Evolutionary conservation across 371 early-diverging fungal genomes (phyloP).

Genomic region (Mucor velutinosus): DNA sequence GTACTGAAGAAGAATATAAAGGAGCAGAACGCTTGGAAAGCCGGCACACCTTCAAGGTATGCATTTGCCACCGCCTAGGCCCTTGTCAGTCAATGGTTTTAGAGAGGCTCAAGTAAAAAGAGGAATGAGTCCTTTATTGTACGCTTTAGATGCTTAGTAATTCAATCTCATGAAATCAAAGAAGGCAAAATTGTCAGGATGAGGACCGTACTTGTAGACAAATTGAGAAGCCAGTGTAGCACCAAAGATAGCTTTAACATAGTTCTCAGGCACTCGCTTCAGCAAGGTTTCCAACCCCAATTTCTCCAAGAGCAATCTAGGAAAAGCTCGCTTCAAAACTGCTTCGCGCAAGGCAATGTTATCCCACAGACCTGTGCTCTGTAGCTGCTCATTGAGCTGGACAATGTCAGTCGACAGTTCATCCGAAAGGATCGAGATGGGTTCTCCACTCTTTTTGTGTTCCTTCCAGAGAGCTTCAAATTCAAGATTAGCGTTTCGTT

Average conservation of each 20-base stretch:
- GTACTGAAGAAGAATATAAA: no score
- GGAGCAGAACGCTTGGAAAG: no score
- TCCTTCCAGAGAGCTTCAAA: conserved; percentile 96
- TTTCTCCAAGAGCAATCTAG: conserved; percentile 84
- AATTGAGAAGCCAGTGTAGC: conserved; percentile 91
- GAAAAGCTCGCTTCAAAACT: conserved; percentile 90
- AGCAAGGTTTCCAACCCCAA: conserved; percentile 91
- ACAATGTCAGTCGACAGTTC: conserved; percentile 92
- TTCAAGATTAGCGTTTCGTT: conserved; percentile 91
- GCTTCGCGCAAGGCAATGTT: conserved; percentile 80
- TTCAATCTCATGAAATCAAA: conserved; percentile 89
- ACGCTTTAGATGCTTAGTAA: conserved; percentile 7
- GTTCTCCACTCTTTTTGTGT: conserved; percentile 69
- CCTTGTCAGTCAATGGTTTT: no score
- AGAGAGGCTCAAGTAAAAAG: no score
- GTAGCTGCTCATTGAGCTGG: conserved; percentile 89
- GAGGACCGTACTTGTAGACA: conserved; percentile 93
- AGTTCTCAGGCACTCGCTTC: conserved; percentile 89
- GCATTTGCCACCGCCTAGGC: no score
- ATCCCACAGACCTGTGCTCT: conserved; percentile 91
- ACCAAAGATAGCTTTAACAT: conserved; percentile 97
- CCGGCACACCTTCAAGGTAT: no score
- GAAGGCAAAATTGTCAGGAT: conserved; percentile 97
- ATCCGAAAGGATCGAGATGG: conserved; percentile 91
- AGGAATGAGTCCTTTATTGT: no score